Percentiles rank a stretch among this genome's conserved stretches.
phyloP scores from a whole-genome alignment of 140 eudicot species.

The Anethum foeniculum region DNA sequence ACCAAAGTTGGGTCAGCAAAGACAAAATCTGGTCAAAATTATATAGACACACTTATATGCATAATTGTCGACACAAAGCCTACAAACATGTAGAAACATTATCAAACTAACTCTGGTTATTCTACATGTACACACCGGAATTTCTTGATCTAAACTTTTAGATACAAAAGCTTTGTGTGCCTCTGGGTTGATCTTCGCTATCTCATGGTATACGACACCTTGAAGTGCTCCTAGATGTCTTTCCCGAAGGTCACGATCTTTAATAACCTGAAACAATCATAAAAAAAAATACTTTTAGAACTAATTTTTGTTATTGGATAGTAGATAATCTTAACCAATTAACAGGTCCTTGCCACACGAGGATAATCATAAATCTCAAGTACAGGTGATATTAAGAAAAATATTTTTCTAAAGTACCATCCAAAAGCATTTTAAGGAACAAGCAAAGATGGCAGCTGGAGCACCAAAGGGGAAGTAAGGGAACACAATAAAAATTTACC shows the following conservation, averaged over 20 bases:
- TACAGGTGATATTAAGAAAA: neutral
- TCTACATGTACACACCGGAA: slow-evolving; percentile 53
- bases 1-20: neutral
- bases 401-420: neutral
- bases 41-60: neutral
- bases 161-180: slow-evolving; percentile 66
- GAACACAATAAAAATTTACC: neutral
- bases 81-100: neutral
- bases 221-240: slow-evolving; percentile 92
- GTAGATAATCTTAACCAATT: neutral
- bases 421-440: neutral
- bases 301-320: neutral
- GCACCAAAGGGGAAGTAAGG: neutral
- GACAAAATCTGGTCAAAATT: neutral
- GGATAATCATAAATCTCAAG: neutral
- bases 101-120: neutral
- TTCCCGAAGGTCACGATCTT: slow-evolving; percentile 66
- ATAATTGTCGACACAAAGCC: neutral
- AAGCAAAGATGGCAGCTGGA: neutral
- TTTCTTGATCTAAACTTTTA: slow-evolving; percentile 45
- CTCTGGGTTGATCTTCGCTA: slow-evolving; percentile 42
- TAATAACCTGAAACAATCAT: slow-evolving; percentile 47
- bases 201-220: slow-evolving; percentile 55
- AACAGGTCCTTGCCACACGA: neutral
- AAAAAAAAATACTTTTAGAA: neutral